Base-by-base conservation (phyloP, 768 basidiomycete genomes). In the Phlebiopsis gigantea region DNA sequence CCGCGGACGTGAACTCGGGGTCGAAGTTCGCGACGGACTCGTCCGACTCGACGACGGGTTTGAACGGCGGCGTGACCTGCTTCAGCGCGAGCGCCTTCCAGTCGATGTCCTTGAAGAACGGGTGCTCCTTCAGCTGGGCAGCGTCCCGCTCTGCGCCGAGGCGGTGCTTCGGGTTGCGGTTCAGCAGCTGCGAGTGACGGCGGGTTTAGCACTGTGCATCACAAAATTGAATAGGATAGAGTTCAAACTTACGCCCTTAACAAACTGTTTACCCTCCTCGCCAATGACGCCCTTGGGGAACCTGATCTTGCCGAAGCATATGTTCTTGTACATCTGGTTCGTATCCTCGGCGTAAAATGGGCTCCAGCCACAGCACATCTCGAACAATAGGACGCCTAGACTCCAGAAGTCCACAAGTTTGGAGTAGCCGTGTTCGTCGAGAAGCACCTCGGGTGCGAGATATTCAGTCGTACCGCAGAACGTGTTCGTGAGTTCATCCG, bases 341-440 rank as follows among this genome's bases (percentile, higher is more conserved):
- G 93, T 97, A 68, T 99, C 97, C 66, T 99, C 97, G 17, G 96
- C 95, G 66, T 98, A 99, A 75, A 98, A 99, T 42, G 97, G 97
- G 68, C 90, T 93, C 97, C 97, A 98, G 5, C 97, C 97, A 63
- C 97, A 99, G 66, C 97, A 98, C 97, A 99, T 99, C 74, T 99
- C 97, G 69, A 98, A 99, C 22, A 99, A 77, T 29, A 99, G 77
- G 1, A 98, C 97, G 30, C 95, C 96, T 19, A 98, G 75, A 46
- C 88, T 90, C 95, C 97, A 99, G 70, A 98, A 99, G 70, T 99
- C 97, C 63, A 99, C 97, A 48, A 97, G 85, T 73, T 98, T 98
- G 46, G 90, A 93, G 72, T 99, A 98, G 12, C 97, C 97, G 61
- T 96, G 93, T 67, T 98, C 97, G 70, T 98, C 95, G 43, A 99